These are phyloP conservation scores for Kodamaea fungicola DNA, from an alignment of 1,139 yeast genomes.

Conservation along the genomic window DNA sequence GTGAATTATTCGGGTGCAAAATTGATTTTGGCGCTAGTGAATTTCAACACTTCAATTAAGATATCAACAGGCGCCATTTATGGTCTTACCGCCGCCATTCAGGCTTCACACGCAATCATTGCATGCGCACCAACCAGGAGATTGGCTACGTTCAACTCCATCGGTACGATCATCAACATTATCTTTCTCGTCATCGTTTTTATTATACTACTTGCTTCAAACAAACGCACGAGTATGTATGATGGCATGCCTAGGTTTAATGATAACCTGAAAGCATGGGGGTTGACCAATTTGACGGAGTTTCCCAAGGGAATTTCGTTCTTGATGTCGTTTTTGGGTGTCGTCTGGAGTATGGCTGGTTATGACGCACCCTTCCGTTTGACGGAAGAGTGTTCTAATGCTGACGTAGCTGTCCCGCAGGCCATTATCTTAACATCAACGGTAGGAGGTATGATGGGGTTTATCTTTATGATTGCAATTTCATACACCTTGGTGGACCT, in stretches of 20 bases:
- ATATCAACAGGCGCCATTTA: slow-evolving; percentile 19
- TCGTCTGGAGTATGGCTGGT: slow-evolving; percentile 76
- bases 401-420: slow-evolving; percentile 60
- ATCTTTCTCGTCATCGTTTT: slow-evolving; percentile 53
- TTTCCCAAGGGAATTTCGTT: slow-evolving; percentile 65
- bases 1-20: slow-evolving; percentile 60
- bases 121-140: slow-evolving; percentile 52
- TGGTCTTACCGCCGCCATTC: slow-evolving; percentile 40
- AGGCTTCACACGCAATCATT: slow-evolving; percentile 45
- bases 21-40: slow-evolving; percentile 54
- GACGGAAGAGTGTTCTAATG: slow-evolving; percentile 69
- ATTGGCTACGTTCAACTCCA: slow-evolving; percentile 53
- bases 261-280: slow-evolving; percentile 51
- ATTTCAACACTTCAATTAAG: slow-evolving; percentile 20
- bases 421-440: slow-evolving; percentile 66
- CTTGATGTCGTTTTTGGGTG: slow-evolving; percentile 60
- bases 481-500: slow-evolving; percentile 61
- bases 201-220: slow-evolving; percentile 54
- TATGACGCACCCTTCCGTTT: slow-evolving; percentile 74
- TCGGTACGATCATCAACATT: slow-evolving; percentile 51
- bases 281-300: slow-evolving; percentile 56
- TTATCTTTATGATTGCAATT: slow-evolving; percentile 60
- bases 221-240: slow-evolving; percentile 45
- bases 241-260: slow-evolving; percentile 43
- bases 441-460: slow-evolving; percentile 60